Percentiles rank a stretch among this genome's conserved stretches.
Conservation (phyloP, 192 early-diverging fungal genomes). For the Lobosporangium transversale region DNA sequence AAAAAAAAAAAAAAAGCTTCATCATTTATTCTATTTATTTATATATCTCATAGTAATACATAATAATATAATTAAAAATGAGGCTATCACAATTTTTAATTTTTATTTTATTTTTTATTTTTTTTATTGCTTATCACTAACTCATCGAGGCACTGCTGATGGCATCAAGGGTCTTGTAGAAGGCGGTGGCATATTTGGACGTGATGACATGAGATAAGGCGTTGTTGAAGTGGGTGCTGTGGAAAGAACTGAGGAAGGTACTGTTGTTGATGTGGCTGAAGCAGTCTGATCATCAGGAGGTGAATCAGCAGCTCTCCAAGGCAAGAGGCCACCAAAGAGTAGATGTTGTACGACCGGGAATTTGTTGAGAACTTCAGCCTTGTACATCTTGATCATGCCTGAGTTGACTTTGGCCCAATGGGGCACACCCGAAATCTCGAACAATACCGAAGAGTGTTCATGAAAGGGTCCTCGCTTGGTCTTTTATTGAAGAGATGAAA, state of each 20-base stretch:
- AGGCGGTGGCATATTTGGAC: no score
- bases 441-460: conserved; percentile 94
- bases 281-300: conserved; percentile 4
- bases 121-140: no score
- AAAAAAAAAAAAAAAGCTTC: no score
- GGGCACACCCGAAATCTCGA: conserved; percentile 91
- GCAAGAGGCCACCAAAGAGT: conserved; percentile 85
- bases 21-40: no score
- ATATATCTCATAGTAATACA: no score
- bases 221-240: no score
- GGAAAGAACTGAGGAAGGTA: not conserved
- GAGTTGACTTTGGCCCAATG: conserved; percentile 91
- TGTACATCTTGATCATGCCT: conserved; percentile 96
- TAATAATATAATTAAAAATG: no score
- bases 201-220: no score
- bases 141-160: no score
- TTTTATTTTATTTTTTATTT: no score
- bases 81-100: no score
- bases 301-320: conserved; percentile 55
- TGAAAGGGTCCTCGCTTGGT: conserved; percentile 68
- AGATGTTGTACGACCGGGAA: conserved; percentile 98
- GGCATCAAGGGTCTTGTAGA: no score
- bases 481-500: conserved; percentile 41
- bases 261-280: not conserved
- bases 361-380: conserved; percentile 90